Evolutionary conservation across 2,329 filamentous ascomycete species (phyloP).

Genomic region (Cytospora chrysosperma): DNA sequence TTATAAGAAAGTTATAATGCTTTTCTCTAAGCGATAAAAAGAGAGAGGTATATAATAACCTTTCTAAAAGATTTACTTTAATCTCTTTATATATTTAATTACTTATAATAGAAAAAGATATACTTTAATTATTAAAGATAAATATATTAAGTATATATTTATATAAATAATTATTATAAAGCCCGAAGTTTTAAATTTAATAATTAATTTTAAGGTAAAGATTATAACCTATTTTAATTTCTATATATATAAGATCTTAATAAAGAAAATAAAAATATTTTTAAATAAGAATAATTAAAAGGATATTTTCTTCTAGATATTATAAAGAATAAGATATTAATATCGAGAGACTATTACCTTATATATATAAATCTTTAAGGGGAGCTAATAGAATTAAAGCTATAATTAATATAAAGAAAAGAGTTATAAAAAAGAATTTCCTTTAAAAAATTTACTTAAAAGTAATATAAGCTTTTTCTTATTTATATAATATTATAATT

Average conservation of each 20-base stretch:
- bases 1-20: neutral
- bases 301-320: neutral
- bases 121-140: neutral
- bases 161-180: neutral
- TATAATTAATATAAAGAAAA: neutral
- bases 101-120: neutral
- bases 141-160: neutral
- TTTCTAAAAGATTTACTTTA: neutral
- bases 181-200: neutral
- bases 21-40: neutral
- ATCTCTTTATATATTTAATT: neutral
- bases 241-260: neutral
- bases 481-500: neutral
- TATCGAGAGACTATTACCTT: neutral
- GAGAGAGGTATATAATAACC: neutral
- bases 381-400: neutral
- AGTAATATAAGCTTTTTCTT: neutral
- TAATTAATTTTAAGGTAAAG: neutral
- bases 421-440: neutral
- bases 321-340: neutral
- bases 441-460: neutral
- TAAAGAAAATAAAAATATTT: neutral
- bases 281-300: neutral
- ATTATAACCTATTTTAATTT: neutral
- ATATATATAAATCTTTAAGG: neutral